Evolutionary conservation across 352 stramenopile genomes (phyloP).

Genomic region (Globisporangium canariense): DNA sequence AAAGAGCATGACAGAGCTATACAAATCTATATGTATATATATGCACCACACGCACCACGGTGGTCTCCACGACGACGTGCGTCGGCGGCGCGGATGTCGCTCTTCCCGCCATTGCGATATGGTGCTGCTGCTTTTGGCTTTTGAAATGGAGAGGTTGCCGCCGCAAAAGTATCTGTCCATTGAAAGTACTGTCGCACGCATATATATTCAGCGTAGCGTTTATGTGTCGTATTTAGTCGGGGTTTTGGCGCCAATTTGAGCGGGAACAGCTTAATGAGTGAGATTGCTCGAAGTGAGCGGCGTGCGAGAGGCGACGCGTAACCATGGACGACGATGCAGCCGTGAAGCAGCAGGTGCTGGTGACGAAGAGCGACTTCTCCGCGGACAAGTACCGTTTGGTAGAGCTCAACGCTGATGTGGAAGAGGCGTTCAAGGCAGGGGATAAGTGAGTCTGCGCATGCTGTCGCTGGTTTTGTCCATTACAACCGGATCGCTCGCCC

Average conservation of each 20-base stretch:
- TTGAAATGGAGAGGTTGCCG: not conserved
- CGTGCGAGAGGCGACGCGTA: not conserved
- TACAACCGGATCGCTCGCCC: not conserved
- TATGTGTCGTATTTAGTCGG: slow-evolving; percentile 5
- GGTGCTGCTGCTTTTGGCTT: slow-evolving; percentile 10
- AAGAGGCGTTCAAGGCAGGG: slow-evolving; percentile 43
- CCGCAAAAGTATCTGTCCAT: not conserved
- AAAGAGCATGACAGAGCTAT: not conserved
- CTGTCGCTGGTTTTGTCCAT: not conserved
- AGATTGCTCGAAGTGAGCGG: not conserved
- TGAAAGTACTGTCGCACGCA: not conserved
- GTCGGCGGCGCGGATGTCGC: slow-evolving; percentile 40
- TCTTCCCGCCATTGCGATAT: slow-evolving; percentile 6
- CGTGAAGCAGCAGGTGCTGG: slow-evolving; percentile 28
- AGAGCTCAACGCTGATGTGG: slow-evolving; percentile 64
- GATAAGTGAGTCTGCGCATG: slow-evolving; percentile 28
- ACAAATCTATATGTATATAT: not conserved
- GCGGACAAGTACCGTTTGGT: slow-evolving; percentile 55
- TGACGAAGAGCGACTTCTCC: slow-evolving; percentile 52
- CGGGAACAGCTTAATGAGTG: not conserved
- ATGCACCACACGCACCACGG: slow-evolving; percentile 39
- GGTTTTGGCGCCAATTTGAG: slow-evolving; percentile 8
- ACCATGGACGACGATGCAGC: not conserved
- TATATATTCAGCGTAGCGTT: slow-evolving; percentile 1
- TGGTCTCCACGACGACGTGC: slow-evolving; percentile 85